Conservation (phyloP, 176 grass and related monocot species). For the Ensete ventricosum region DNA sequence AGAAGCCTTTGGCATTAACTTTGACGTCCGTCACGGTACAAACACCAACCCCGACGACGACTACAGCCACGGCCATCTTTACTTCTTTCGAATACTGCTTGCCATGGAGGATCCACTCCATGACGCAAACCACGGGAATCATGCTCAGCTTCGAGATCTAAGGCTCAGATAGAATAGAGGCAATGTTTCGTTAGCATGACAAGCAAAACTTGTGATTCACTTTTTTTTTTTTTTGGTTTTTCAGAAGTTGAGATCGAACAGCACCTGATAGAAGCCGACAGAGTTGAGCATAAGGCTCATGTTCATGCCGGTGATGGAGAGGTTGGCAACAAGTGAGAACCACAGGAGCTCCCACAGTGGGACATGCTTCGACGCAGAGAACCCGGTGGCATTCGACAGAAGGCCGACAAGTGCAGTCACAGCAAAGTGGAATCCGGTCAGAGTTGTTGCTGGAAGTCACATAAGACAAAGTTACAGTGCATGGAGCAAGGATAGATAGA, state of each 20-base stretch:
- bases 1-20: slow-evolving; percentile 40
- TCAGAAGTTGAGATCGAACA: not conserved
- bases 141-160: slow-evolving; percentile 50
- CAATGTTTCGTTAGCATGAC: too few species aligned
- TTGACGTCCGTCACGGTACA: slow-evolving; percentile 41
- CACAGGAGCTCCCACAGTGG: slow-evolving; percentile 13
- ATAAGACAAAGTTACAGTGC: not conserved
- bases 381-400: not conserved
- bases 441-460: not conserved
- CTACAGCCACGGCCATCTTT: slow-evolving; percentile 35
- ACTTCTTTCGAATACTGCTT: slow-evolving; percentile 40
- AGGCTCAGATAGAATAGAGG: not conserved
- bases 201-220: too few species aligned
- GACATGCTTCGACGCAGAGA: slow-evolving; percentile 3
- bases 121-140: slow-evolving; percentile 47
- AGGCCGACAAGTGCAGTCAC: slow-evolving; percentile 8
- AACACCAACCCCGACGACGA: slow-evolving; percentile 38
- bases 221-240: not conserved
- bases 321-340: slow-evolving; percentile 17
- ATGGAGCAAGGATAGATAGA: not conserved
- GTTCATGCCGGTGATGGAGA: slow-evolving; percentile 14
- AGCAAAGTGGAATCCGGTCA: slow-evolving; percentile 7
- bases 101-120: slow-evolving; percentile 45
- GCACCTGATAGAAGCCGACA: slow-evolving; percentile 20
- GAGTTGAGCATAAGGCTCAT: slow-evolving; percentile 19